These are phyloP conservation scores for Tulasnella sp. DNA, from an alignment of 768 basidiomycete genomes.

Conservation along the genomic window DNA sequence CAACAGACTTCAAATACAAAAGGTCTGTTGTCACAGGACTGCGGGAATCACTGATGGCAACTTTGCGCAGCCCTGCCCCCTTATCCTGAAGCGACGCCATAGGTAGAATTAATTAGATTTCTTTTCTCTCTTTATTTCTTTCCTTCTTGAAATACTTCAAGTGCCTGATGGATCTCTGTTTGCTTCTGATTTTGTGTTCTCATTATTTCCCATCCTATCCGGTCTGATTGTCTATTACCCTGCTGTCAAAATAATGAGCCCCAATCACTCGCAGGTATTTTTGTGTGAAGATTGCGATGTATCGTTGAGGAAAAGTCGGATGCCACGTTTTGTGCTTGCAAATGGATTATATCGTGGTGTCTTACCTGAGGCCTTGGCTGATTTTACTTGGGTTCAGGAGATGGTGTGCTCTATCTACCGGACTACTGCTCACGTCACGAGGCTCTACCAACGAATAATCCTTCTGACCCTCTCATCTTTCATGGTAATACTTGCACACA, in stretches of 20 bases:
- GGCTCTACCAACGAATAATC: neutral
- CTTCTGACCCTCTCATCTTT: slow-evolving; percentile 12
- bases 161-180: too few species aligned
- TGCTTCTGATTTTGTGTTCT: neutral
- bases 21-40: too few species aligned
- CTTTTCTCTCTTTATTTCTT: too few species aligned
- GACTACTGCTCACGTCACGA: slow-evolving; percentile 20
- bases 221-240: neutral
- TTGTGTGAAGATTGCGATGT: neutral
- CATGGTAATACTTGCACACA: slow-evolving; percentile 36
- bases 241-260: too few species aligned
- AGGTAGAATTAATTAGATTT: too few species aligned
- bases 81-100: too few species aligned
- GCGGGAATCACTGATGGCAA: too few species aligned
- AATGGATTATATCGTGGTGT: slow-evolving; percentile 15
- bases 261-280: too few species aligned
- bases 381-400: slow-evolving; percentile 26
- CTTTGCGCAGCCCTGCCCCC: too few species aligned
- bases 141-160: too few species aligned
- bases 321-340: slow-evolving; percentile 7
- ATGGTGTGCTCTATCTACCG: slow-evolving; percentile 23
- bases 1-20: too few species aligned
- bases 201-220: neutral
- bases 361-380: slow-evolving; percentile 1
- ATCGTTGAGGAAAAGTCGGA: neutral